Conservation (phyloP, 225 moss, liverwort and hornwort genomes). For the Takakia lepidozioides region DNA sequence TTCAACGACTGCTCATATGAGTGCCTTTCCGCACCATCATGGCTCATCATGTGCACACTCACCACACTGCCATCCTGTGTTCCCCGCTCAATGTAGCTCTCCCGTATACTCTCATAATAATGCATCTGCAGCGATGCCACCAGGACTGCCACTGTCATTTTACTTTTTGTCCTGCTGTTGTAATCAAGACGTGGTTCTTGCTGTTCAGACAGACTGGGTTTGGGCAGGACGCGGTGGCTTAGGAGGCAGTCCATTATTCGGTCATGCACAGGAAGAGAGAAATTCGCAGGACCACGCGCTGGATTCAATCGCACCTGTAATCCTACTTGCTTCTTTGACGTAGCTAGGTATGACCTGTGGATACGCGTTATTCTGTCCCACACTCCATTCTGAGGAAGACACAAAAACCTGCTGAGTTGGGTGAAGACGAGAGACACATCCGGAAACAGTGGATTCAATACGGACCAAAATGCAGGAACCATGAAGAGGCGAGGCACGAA, state of each 20-base stretch:
- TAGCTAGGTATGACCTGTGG: constrained; percentile 41
- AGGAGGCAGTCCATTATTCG: constrained; percentile 48
- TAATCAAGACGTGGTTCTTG: background rate
- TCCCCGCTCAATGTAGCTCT: constrained; percentile 35
- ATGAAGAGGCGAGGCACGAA: constrained; percentile 66
- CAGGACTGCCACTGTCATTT: constrained; percentile 30
- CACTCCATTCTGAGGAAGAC: constrained; percentile 48
- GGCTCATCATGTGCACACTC: constrained; percentile 74
- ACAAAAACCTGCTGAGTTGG: constrained; percentile 59
- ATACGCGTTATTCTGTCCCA: constrained; percentile 56
- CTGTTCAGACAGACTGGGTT: background rate
- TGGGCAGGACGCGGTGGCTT: constrained; percentile 41
- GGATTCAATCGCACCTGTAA: constrained; percentile 60
- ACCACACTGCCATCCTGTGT: constrained; percentile 34
- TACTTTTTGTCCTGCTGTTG: background rate
- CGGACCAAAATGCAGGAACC: constrained; percentile 49
- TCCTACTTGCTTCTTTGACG: constrained; percentile 47
- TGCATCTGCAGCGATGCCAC: constrained; percentile 63
- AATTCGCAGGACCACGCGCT: constrained; percentile 23
- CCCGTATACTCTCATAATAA: constrained; percentile 56
- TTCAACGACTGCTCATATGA: constrained; percentile 65
- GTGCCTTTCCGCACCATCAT: constrained; percentile 59
- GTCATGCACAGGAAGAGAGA: constrained; percentile 33
- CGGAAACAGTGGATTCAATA: constrained; percentile 45
- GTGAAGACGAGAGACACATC: constrained; percentile 62